Conservation (phyloP, 2,329 filamentous ascomycete species). For the Ilyonectria mors-panacis region DNA sequence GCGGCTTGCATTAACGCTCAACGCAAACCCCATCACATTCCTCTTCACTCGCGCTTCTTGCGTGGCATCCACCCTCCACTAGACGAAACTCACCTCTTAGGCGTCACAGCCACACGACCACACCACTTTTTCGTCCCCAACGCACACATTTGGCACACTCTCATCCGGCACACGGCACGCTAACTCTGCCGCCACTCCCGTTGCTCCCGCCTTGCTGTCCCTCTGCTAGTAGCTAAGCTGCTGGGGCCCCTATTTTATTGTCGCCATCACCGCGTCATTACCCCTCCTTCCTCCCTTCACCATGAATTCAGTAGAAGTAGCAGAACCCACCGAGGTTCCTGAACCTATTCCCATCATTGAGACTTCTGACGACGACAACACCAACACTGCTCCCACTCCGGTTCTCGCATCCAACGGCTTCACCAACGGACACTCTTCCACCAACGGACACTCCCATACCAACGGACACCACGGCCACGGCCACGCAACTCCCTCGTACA, state of each 20-base stretch:
- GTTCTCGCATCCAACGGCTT: constrained; percentile 48
- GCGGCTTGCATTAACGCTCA: not conserved
- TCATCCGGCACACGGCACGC: constrained; percentile 24
- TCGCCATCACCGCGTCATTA: constrained; percentile 20
- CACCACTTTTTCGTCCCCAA: not conserved
- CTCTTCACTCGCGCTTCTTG: not conserved
- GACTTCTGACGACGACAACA: constrained; percentile 50
- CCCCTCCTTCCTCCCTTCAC: constrained; percentile 37
- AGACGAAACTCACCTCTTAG: not conserved
- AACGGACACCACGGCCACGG: constrained; percentile 48
- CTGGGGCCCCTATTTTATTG: not conserved
- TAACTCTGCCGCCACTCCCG: constrained; percentile 30
- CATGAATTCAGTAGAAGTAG: constrained; percentile 43
- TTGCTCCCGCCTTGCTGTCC: constrained; percentile 11
- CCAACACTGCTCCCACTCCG: constrained; percentile 23
- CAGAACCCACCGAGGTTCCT: constrained; percentile 40
- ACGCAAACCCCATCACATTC: not conserved
- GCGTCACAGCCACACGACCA: not conserved
- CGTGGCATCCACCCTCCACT: not conserved
- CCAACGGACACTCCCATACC: constrained; percentile 36
- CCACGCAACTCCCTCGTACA: constrained; percentile 33
- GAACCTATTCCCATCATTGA: constrained; percentile 49
- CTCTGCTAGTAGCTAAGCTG: not conserved
- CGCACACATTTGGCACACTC: not conserved
- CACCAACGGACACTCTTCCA: constrained; percentile 35